Evolutionary conservation across 306 rosid species (phyloP), one percentile per base, ranked within the genome.

Genomic region (Ormosia semicastrata): DNA sequence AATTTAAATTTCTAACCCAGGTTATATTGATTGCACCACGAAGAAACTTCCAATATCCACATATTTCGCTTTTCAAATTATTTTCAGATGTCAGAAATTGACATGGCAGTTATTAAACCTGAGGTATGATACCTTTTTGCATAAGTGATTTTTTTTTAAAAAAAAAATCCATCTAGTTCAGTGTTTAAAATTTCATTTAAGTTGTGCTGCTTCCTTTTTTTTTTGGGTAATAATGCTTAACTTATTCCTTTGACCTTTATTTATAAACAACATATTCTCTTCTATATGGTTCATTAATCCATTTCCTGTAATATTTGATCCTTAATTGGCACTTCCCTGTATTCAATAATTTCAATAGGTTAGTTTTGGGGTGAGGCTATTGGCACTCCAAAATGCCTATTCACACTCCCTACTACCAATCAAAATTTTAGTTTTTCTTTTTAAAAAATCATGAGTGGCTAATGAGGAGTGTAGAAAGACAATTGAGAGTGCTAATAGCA

Each of bases 61-160:
- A 34, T 56, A 70, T 36, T 71, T 66, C 0, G 4, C 66, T 43
- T 59, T 56, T 34, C 78, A 77, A 66, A 64, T 83, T 56, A 50
- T 54, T 86, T 74, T 81, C 85, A 81, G 87, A 95, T 95, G 98
- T 90, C 98, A 79, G 99, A 95, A 90, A 82, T 72, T 87, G 94
- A 87, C 76, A 71, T 93, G 97, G 90, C 97, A 7, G 90, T 93
- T 71, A 90, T 93, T 75, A 92, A 95, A 87, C 96, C 97, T 18
- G 99, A 92, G 97, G 99, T 93, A 92, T 80, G 85, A 43, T 77
- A 40, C 56, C 64, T 64, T 68, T 32, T 9, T 58, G 39, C 64
- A 18, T 13, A 29, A 24, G 50, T 36, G 39, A 54, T n/a, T 44
- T 24, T 33, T 66, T 73, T 32, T 30, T 8, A 15, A 32, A 12